Conservation (phyloP, 306 rosid genomes). For the Clitoria ternatea region DNA sequence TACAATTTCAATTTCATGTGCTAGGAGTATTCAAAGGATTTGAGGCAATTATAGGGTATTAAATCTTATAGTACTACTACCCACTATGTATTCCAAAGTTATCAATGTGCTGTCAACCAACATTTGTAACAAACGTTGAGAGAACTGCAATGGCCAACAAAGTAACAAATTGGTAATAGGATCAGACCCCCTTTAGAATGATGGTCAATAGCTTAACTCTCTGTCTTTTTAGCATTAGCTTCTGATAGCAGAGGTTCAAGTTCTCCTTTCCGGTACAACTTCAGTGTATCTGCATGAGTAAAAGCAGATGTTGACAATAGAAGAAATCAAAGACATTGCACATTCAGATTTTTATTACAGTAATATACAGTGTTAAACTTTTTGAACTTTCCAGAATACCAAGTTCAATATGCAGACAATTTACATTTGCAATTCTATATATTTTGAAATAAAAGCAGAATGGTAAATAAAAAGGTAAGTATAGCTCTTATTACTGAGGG, state of each 20-base stretch:
- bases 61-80: too few species aligned
- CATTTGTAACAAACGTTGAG: neutral
- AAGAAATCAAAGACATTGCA: neutral
- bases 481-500: neutral
- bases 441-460: neutral
- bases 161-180: neutral
- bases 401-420: neutral
- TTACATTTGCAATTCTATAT: neutral
- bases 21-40: too few species aligned
- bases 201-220: constrained; percentile 31
- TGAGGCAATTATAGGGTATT: too few species aligned
- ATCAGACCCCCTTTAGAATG: neutral
- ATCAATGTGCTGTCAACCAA: constrained; percentile 20
- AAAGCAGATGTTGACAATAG: constrained; percentile 4
- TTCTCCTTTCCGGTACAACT: constrained; percentile 77
- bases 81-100: too few species aligned
- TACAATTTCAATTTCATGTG: too few species aligned
- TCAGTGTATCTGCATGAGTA: constrained; percentile 74
- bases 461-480: neutral
- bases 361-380: neutral
- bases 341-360: neutral
- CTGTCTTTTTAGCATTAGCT: constrained; percentile 49
- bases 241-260: constrained; percentile 77
- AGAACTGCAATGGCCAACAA: neutral
- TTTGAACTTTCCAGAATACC: constrained; percentile 3